Percentiles rank a stretch among this genome's conserved stretches.
Evolutionary conservation across 2,329 filamentous ascomycete genomes (phyloP).

Genomic region (Colletotrichum falcatum): DNA sequence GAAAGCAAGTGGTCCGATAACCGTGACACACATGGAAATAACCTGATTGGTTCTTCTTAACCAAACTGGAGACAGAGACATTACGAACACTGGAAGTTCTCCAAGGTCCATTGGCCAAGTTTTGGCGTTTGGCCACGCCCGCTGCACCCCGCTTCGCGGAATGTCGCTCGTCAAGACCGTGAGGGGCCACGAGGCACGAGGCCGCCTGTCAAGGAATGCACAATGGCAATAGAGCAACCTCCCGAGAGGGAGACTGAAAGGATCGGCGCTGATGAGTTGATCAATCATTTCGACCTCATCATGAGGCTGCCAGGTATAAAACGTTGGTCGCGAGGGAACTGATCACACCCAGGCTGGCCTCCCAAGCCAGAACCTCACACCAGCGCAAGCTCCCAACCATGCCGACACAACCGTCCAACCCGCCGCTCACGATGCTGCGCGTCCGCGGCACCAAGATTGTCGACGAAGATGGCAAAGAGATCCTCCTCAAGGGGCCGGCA

Average conservation of each 20-base stretch:
- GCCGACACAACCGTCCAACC: slow-evolving; percentile 23
- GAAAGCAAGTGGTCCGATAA: background rate
- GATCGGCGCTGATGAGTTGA: background rate
- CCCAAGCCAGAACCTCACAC: background rate
- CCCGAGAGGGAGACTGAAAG: background rate
- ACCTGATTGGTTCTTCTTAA: no score
- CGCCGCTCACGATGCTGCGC: slow-evolving; percentile 48
- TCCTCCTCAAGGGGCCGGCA: slow-evolving; percentile 57
- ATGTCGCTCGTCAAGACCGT: slow-evolving; percentile 25
- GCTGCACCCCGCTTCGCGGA: slow-evolving; percentile 19
- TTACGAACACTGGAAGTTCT: no score
- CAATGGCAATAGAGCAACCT: slow-evolving; percentile 8
- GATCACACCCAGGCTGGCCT: background rate
- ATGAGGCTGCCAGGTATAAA: slow-evolving; percentile 26
- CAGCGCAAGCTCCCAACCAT: slow-evolving; percentile 8
- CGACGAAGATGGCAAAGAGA: slow-evolving; percentile 55
- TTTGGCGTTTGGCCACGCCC: background rate
- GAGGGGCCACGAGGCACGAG: background rate
- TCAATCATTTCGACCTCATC: background rate
- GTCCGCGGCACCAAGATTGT: slow-evolving; percentile 54
- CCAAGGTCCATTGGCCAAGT: background rate
- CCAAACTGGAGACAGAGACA: no score
- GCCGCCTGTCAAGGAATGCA: background rate
- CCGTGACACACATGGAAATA: no score
- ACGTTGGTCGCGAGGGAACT: background rate